phyloP scores from a whole-genome alignment of 352 stramenopile genomes.

The Globisporangium paddicum region DNA sequence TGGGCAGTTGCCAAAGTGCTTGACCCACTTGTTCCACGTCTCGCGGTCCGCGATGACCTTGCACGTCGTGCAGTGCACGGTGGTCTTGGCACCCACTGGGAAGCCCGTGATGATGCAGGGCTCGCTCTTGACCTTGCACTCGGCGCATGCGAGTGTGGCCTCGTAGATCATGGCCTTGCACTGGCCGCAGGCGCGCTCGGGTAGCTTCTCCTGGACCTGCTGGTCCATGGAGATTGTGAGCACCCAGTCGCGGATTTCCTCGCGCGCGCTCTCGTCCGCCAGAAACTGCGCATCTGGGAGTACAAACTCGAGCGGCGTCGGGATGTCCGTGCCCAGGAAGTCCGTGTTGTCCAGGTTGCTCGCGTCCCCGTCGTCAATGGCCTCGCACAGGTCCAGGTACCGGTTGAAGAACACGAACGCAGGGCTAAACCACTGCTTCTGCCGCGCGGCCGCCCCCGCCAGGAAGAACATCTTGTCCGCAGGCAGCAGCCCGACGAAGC shows the following conservation, averaged over 20 bases:
- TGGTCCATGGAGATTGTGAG: conserved; percentile 95
- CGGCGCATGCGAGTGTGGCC: conserved; percentile 62
- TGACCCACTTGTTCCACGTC: conserved; percentile 89
- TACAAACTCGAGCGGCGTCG: conserved; percentile 69
- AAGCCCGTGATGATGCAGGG: conserved; percentile 91
- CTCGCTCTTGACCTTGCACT: conserved; percentile 72
- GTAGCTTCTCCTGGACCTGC: conserved; percentile 89
- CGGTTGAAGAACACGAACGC: conserved; percentile 95
- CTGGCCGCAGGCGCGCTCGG: conserved; percentile 60
- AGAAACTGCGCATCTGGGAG: conserved; percentile 79
- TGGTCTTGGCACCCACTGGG: conserved; percentile 81
- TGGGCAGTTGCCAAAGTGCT: conserved; percentile 77
- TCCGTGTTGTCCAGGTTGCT: conserved; percentile 91
- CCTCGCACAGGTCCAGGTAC: conserved; percentile 93
- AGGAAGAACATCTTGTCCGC: conserved; percentile 95
- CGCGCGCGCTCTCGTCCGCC: conserved; percentile 72
- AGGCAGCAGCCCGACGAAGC: conserved; percentile 86
- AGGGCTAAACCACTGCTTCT: conserved; percentile 89
- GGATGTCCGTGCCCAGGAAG: conserved; percentile 92
- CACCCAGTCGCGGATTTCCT: conserved; percentile 95
- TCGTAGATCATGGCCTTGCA: conserved; percentile 89
- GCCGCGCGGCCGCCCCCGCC: conserved; percentile 67
- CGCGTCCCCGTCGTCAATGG: conserved; percentile 89
- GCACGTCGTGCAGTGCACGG: conserved; percentile 86
- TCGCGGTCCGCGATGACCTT: conserved; percentile 83